Evolutionary conservation across 352 stramenopile genomes (phyloP).

Genomic region (Globisporangium camurandrum): DNA sequence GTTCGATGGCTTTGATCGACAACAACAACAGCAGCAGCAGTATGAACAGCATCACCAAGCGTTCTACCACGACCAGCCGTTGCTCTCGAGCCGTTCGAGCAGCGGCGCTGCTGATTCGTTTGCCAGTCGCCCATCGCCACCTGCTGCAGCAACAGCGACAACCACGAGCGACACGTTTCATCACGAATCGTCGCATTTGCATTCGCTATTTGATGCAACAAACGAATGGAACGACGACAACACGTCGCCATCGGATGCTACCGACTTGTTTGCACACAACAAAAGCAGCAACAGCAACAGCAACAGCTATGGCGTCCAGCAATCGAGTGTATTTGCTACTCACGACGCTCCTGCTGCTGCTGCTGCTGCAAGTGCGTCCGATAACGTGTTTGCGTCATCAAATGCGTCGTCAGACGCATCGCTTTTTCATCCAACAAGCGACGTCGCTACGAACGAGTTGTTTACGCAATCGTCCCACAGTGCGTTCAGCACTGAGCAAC

Average conservation of each 20-base stretch:
- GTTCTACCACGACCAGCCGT: neutral
- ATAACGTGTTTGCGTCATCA: neutral
- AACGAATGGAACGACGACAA: too few relatives aligned
- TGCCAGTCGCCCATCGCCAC: neutral
- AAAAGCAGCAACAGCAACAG: neutral
- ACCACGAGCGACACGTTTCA: conserved; percentile 2
- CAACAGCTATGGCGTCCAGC: neutral
- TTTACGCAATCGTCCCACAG: neutral
- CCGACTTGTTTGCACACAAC: conserved; percentile 7
- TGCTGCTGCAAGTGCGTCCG: neutral
- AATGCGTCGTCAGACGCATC: too few relatives aligned
- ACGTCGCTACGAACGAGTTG: too few relatives aligned
- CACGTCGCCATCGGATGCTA: neutral
- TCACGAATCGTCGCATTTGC: neutral
- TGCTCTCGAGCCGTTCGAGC: neutral
- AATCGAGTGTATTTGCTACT: too few relatives aligned
- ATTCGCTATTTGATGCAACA: too few relatives aligned
- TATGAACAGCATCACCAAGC: too few relatives aligned
- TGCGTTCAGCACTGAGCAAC: neutral
- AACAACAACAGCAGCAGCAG: neutral
- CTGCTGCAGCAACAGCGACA: neutral
- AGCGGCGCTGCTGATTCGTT: conserved; percentile 7
- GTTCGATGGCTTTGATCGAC: conserved; percentile 6
- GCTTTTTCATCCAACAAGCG: too few relatives aligned
- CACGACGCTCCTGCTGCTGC: too few relatives aligned